Evolutionary conservation across 805 yeast species (phyloP).

Genomic region (Blastobotrys peoriensis): DNA sequence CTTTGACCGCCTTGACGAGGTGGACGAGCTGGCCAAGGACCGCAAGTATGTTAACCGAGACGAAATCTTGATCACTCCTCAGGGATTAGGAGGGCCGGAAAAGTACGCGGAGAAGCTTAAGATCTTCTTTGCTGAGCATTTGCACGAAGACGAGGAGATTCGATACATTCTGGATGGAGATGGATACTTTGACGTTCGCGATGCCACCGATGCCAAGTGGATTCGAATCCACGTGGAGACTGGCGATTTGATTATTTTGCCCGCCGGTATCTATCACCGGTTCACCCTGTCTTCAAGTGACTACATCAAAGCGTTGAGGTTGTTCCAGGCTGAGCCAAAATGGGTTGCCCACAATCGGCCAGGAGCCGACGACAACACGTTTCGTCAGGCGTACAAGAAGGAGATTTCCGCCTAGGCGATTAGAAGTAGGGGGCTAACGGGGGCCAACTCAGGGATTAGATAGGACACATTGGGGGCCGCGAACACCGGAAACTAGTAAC

Average conservation of each 20-base stretch:
- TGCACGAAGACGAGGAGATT: slow-evolving; percentile 96
- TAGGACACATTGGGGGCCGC: too few species aligned
- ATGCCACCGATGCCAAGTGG: slow-evolving; percentile 58
- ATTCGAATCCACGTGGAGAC: slow-evolving; percentile 59
- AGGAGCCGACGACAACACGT: slow-evolving; percentile 39
- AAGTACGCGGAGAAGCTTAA: slow-evolving; percentile 60
- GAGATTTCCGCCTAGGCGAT: slow-evolving; percentile 20
- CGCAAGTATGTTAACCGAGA: slow-evolving; percentile 80
- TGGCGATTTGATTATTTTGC: slow-evolving; percentile 59
- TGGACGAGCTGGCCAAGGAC: slow-evolving; percentile 59
- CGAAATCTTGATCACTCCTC: slow-evolving; percentile 52
- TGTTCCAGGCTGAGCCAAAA: slow-evolving; percentile 92
- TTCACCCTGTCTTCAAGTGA: slow-evolving; percentile 66
- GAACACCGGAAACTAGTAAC: too few species aligned
- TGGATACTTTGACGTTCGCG: slow-evolving; percentile 87
- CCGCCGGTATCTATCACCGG: slow-evolving; percentile 92
- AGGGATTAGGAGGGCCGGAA: slow-evolving; percentile 57
- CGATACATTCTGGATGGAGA: slow-evolving; percentile 83
- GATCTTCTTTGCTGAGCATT: slow-evolving; percentile 73
- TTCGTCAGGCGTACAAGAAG: slow-evolving; percentile 42
- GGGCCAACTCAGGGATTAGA: too few species aligned
- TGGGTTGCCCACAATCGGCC: slow-evolving; percentile 86
- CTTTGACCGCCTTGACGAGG: slow-evolving; percentile 44
- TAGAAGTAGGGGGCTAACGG: too few species aligned
- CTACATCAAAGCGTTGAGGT: slow-evolving; percentile 68